Base-by-base conservation (phyloP, 73 alveolate species). In the Urostyla sp. region DNA sequence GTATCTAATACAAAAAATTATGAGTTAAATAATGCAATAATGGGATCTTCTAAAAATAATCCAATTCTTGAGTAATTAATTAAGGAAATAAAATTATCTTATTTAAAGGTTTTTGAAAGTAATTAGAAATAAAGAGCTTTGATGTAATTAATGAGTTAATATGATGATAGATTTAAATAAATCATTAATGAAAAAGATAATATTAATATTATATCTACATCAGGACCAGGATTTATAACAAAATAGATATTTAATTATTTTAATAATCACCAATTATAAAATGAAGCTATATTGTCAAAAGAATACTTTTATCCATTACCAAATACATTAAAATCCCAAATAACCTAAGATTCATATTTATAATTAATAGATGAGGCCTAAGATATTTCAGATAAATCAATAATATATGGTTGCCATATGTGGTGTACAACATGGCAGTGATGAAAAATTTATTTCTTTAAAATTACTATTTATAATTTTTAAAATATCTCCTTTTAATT, bases 161-260 rank as follows among this genome's bases (percentile, higher is more conserved):
- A n/a, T 13, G 28, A 5, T 72, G 24, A 43, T 74, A 23, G 28
- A 6, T 15, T 7, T 30, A 1, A 54, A 53, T 6, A 21, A 34
- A 50, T 18, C 24, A 18, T 15, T 8, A 26, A n/a, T 23, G 8
- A 30, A 26, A 51, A 56, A 53, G 11, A 51, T 51, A 15, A 51
- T 4, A 7, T 72, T 3, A 37, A 72, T 50, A 26, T 72, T 5
- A 49, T 72, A 6, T 13, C 16, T 16, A 51, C 49, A 2, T 51
- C 57, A 20, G 85, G 85, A 10, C 85, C 85, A n/a, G 85, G 85
- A 8, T 72, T 72, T 51, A 72, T 72, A 24, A 72, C 85, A 16
- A 52, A 23, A 15, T 5, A 20, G 20, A 16, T 72, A 24, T 72
- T 72, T 34, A 26, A 23, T 15, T 51, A 48, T 26, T 10, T 38